Conservation (phyloP, 139 green algal genomes). For the Chlorella sp. region DNA sequence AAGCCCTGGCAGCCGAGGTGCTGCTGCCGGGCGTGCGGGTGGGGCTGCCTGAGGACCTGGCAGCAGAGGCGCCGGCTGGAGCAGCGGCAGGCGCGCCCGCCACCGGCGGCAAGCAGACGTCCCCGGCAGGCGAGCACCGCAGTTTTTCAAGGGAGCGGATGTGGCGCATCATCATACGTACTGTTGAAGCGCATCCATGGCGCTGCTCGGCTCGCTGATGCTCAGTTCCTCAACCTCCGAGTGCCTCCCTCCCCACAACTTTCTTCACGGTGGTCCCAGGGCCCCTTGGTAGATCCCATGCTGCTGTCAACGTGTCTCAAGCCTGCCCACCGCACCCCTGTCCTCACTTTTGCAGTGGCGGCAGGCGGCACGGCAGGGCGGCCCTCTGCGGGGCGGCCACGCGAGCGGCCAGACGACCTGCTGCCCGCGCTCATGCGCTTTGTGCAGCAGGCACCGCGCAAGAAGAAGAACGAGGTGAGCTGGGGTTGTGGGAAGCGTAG, state of each 20-base stretch:
- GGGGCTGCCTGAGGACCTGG: background rate
- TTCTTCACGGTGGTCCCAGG: no score
- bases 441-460: conserved; percentile 34
- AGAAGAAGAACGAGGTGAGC: conserved; percentile 40
- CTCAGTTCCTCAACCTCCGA: no score
- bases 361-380: background rate
- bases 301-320: background rate
- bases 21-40: conserved; percentile 17
- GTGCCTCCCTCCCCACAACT: no score
- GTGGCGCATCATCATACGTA: no score
- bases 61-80: background rate
- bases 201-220: no score
- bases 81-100: background rate
- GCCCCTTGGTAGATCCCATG: no score
- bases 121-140: conserved; percentile 4
- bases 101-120: background rate
- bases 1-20: conserved; percentile 30
- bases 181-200: no score
- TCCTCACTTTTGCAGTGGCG: background rate
- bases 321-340: no score
- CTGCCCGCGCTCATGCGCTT: conserved; percentile 46
- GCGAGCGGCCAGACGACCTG: conserved; percentile 35
- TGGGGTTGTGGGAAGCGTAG: no score
- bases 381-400: background rate
- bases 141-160: no score